These are phyloP conservation scores for Phytophthora sojae DNA, from an alignment of 352 stramenopile species.

Conservation along the genomic window DNA sequence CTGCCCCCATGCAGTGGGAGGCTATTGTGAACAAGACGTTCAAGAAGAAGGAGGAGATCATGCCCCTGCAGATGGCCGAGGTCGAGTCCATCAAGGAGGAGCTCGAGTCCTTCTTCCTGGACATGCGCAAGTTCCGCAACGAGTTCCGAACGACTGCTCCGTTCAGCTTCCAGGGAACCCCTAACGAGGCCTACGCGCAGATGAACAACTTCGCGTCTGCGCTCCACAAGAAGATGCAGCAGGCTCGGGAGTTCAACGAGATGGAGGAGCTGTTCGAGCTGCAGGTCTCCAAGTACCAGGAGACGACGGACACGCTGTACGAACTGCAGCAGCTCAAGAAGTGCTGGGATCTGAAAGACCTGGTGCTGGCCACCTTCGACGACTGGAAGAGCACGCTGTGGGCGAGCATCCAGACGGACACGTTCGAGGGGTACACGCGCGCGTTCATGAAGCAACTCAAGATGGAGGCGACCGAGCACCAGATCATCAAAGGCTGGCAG, in stretches of 20 bases:
- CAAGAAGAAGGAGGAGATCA: slow-evolving; percentile 98
- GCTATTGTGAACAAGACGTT: slow-evolving; percentile 98
- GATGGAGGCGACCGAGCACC: slow-evolving; percentile 79
- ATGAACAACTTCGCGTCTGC: slow-evolving; percentile 81
- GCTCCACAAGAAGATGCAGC: slow-evolving; percentile 82
- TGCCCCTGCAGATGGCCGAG: slow-evolving; percentile 97
- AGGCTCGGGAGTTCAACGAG: slow-evolving; percentile 88
- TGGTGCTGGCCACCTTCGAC: slow-evolving; percentile 84
- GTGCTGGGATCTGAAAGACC: slow-evolving; percentile 87
- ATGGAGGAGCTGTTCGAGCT: slow-evolving; percentile 89
- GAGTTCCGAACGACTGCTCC: slow-evolving; percentile 95
- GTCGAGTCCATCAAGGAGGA: slow-evolving; percentile 95
- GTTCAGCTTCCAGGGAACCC: slow-evolving; percentile 92
- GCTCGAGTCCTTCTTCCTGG: slow-evolving; percentile 94
- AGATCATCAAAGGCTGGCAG: slow-evolving; percentile 90
- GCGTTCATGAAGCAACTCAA: slow-evolving; percentile 90
- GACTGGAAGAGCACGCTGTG: slow-evolving; percentile 89
- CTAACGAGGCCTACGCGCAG: slow-evolving; percentile 86
- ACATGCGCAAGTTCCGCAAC: slow-evolving; percentile 95
- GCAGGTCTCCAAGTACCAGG: slow-evolving; percentile 88
- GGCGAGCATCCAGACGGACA: slow-evolving; percentile 84
- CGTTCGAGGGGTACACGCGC: slow-evolving; percentile 76
- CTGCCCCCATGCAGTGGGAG: slow-evolving; percentile 97
- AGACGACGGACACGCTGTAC: slow-evolving; percentile 90
- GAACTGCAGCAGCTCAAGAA: slow-evolving; percentile 90